Percentiles rank a stretch among this genome's conserved stretches.
Conservation (phyloP, 176 grass and related monocot species). For the Coix lacrymajobi region DNA sequence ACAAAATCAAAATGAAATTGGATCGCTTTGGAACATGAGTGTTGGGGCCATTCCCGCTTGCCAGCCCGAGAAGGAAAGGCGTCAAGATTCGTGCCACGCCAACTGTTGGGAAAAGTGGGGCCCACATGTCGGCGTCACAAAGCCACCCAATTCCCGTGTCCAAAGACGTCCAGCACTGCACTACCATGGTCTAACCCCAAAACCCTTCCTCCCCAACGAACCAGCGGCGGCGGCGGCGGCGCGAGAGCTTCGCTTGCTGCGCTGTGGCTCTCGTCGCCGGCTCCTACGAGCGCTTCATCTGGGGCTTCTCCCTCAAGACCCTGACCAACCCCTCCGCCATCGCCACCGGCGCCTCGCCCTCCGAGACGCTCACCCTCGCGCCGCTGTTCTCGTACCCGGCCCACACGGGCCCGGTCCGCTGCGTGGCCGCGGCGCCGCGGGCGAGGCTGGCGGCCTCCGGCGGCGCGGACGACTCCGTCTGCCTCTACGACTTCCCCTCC, state of each 20-base stretch:
- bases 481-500: slow-evolving; percentile 74
- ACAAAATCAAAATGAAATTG: too few relatives aligned
- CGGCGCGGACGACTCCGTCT: slow-evolving; percentile 65
- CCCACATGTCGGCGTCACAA: neutral
- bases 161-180: neutral
- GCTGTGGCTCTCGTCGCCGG: slow-evolving; percentile 76
- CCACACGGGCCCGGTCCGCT: slow-evolving; percentile 75
- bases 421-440: slow-evolving; percentile 42
- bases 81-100: neutral
- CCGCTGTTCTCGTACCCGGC: slow-evolving; percentile 81
- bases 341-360: neutral
- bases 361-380: slow-evolving; percentile 24
- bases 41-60: too few relatives aligned
- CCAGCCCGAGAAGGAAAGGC: neutral
- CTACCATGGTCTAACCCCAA: neutral
- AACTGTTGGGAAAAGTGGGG: neutral
- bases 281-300: slow-evolving; percentile 97
- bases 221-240: slow-evolving; percentile 12
- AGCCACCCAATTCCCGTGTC: neutral
- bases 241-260: neutral
- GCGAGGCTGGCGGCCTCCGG: slow-evolving; percentile 49
- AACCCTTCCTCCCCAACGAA: neutral
- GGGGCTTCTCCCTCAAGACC: slow-evolving; percentile 87
- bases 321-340: neutral
- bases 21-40: too few relatives aligned